These are phyloP conservation scores for Sporisorium reilianum DNA, from an alignment of 1,284 basidiomycete species.

Conservation along the genomic window DNA sequence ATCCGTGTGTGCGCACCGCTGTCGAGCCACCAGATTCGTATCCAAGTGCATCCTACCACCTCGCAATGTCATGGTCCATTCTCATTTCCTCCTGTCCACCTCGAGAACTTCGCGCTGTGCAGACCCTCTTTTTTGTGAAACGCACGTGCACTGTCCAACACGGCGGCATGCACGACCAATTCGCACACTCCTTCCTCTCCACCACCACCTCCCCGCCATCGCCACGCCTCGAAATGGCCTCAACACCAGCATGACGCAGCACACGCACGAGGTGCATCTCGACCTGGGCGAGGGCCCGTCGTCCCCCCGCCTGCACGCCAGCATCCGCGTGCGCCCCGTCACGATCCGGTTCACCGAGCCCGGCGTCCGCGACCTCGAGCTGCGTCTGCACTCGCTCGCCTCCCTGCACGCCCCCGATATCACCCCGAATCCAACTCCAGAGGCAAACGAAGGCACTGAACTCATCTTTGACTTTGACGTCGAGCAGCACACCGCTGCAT, in stretches of 20 bases:
- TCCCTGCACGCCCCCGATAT: constrained; percentile 6
- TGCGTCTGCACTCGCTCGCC: constrained; percentile 20
- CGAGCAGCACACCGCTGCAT: constrained; percentile 4
- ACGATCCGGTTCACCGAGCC: constrained; percentile 49
- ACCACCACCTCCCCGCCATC: constrained; percentile 2
- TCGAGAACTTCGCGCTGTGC: background rate
- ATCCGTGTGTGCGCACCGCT: background rate
- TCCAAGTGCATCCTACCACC: too few species aligned
- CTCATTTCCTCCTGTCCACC: too few species aligned
- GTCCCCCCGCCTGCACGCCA: background rate
- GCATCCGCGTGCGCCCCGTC: constrained; percentile 30
- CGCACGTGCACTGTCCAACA: constrained; percentile 17
- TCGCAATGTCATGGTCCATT: background rate
- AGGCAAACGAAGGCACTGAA: too few species aligned
- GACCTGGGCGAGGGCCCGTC: constrained; percentile 21
- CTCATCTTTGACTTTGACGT: constrained; percentile 26
- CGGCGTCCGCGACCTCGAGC: constrained; percentile 25
- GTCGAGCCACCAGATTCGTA: too few species aligned
- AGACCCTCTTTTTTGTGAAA: background rate
- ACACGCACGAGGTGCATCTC: constrained; percentile 1
- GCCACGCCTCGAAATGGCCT: background rate
- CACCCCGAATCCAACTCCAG: background rate
- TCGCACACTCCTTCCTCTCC: background rate
- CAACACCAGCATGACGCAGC: background rate
- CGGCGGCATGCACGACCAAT: background rate